phyloP scores from a whole-genome alignment of 805 yeast species.

The Myxozyma mucilagina region DNA sequence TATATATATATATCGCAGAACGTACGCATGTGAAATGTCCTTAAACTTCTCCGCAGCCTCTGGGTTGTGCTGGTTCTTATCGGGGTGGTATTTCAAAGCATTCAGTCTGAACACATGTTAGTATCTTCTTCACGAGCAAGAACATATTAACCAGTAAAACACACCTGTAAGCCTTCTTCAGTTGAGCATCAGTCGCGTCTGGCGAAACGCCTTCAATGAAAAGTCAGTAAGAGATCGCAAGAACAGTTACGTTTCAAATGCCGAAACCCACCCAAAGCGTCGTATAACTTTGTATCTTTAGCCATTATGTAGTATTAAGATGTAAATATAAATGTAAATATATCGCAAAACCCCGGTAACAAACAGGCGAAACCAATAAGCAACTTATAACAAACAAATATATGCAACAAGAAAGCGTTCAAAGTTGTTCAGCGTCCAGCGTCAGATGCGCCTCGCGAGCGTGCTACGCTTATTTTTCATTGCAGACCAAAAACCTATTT shows the following conservation, averaged over 20 bases:
- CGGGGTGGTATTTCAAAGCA: slow-evolving; percentile 82
- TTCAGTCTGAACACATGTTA: slow-evolving; percentile 47
- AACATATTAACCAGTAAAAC: background rate
- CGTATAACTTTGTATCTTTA: slow-evolving; percentile 67
- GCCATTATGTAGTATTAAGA: slow-evolving; percentile 51
- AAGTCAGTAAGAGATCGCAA: background rate
- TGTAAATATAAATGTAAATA: background rate
- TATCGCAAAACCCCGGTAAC: too few species aligned
- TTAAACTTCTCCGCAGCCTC: slow-evolving; percentile 97
- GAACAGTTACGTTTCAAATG: background rate
- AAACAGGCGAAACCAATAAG: too few species aligned
- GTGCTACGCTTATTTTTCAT: too few species aligned
- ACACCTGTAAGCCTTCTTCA: slow-evolving; percentile 69
- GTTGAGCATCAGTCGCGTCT: slow-evolving; percentile 56
- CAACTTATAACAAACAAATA: background rate
- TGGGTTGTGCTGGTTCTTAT: slow-evolving; percentile 61
- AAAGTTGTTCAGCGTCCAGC: too few species aligned
- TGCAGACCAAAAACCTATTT: too few species aligned
- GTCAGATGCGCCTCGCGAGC: too few species aligned
- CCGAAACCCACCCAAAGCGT: slow-evolving; percentile 50
- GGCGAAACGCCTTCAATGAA: slow-evolving; percentile 46
- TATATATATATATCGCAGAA: background rate
- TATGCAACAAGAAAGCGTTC: background rate
- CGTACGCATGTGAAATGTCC: slow-evolving; percentile 75
- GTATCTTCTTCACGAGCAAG: background rate